These are phyloP conservation scores for Citrus unshiu DNA, from an alignment of 345 rosid species.

Conservation along the genomic window DNA sequence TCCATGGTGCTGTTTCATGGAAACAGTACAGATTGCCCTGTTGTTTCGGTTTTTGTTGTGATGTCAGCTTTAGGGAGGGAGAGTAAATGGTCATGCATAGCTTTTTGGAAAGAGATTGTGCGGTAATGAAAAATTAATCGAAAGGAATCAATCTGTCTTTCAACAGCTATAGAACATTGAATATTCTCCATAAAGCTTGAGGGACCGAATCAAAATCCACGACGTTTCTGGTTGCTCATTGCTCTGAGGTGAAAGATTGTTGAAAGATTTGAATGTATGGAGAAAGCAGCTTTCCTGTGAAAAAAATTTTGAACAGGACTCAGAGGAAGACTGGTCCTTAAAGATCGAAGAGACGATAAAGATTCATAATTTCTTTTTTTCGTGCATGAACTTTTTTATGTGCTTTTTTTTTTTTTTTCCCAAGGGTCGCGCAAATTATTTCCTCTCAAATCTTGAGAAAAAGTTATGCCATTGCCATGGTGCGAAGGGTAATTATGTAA, in stretches of 20 bases:
- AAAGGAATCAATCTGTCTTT: neutral
- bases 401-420: no score
- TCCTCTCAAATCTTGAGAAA: no score
- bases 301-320: neutral
- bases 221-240: neutral
- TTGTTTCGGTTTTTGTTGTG: neutral
- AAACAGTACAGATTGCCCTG: neutral
- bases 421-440: no score
- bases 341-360: neutral
- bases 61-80: no score
- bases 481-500: no score
- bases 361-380: neutral
- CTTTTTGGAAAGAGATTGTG: neutral
- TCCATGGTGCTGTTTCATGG: neutral
- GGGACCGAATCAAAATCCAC: neutral
- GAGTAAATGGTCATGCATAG: neutral
- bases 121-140: no score
- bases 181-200: neutral
- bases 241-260: no score
- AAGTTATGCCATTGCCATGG: no score
- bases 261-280: no score
- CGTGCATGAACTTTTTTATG: neutral
- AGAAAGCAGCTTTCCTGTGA: neutral
- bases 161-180: neutral
- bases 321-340: neutral